These are phyloP conservation scores for Fusarium sp. DNA, from an alignment of 2,329 filamentous ascomycete genomes.

Conservation along the genomic window DNA sequence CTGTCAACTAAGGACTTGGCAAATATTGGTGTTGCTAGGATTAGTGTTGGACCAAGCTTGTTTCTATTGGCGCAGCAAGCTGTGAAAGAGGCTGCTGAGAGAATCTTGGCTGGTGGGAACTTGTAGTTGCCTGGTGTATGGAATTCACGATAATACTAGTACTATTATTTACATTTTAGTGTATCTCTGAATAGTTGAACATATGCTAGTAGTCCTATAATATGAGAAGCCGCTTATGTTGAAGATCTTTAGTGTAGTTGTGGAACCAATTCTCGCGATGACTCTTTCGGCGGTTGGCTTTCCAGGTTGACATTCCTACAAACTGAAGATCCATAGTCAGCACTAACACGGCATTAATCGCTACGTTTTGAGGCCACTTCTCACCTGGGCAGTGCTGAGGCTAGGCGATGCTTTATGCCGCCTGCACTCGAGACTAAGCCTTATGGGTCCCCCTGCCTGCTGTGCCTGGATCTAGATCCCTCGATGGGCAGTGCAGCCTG, in stretches of 20 bases:
- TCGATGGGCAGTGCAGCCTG: conserved; percentile 21
- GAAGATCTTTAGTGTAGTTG: not conserved
- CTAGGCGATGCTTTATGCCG: not conserved
- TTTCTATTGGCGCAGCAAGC: conserved; percentile 57
- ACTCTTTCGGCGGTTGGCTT: not conserved
- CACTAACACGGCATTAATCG: not conserved
- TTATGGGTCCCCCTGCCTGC: conserved; percentile 7
- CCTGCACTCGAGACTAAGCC: conserved; percentile 16
- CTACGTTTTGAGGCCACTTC: not conserved
- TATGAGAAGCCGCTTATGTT: not conserved
- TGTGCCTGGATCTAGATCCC: conserved; percentile 23
- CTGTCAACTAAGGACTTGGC: conserved; percentile 60
- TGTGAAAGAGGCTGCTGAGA: conserved; percentile 51
- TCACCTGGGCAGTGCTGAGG: conserved; percentile 1
- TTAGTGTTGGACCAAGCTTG: conserved; percentile 66
- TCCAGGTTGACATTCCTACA: not conserved
- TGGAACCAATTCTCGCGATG: not conserved
- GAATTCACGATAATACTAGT: not conserved
- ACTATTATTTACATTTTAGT: not conserved
- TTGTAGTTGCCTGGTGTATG: conserved; percentile 15
- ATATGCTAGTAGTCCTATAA: not conserved
- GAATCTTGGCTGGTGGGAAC: conserved; percentile 48
- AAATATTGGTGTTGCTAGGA: conserved; percentile 64
- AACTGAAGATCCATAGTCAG: not conserved
- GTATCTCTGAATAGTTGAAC: not conserved